A percentile compares a stretch with the other conserved stretches of the same genome.
Conservation (phyloP, 202 grass and related monocot genomes). For the Cymbopogon flexuosus region DNA sequence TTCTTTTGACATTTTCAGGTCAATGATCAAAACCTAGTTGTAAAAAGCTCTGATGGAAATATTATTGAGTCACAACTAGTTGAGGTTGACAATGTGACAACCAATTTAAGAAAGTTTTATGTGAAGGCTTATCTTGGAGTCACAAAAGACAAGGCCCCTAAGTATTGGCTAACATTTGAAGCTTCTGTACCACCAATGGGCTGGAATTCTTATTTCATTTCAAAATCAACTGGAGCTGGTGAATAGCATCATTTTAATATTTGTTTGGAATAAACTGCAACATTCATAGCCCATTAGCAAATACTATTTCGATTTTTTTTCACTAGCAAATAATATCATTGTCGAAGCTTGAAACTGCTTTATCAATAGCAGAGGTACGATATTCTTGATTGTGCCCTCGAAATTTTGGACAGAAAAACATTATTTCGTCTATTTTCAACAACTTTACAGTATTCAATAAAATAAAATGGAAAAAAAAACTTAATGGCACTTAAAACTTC, state of each 20-base stretch:
- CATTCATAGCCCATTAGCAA: not conserved
- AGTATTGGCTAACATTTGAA: conserved; percentile 83
- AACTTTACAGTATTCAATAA: not conserved
- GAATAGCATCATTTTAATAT: conserved; percentile 7
- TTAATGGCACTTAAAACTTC: not conserved
- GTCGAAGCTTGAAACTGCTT: not conserved
- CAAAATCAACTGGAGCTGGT: conserved; percentile 45
- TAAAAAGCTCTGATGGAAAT: conserved; percentile 63
- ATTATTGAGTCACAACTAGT: conserved; percentile 61
- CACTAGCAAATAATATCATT: not conserved
- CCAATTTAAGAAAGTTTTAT: conserved; percentile 67
- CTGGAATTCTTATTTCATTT: conserved; percentile 83
- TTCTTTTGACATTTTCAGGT: conserved; percentile 55
- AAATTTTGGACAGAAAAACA: not conserved
- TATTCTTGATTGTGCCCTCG: not conserved
- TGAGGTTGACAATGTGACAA: conserved; percentile 61
- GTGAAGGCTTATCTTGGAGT: conserved; percentile 80
- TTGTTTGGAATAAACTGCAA: not conserved
- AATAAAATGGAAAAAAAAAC: not conserved
- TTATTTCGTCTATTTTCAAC: not conserved
- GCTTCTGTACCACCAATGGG: conserved; percentile 77
- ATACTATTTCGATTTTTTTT: not conserved
- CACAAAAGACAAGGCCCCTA: conserved; percentile 44
- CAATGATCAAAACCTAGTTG: conserved; percentile 54
- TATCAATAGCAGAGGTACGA: not conserved